A percentile compares a stretch with the other conserved stretches of the same genome.
phyloP scores from a whole-genome alignment of 2,329 filamentous ascomycete species.

The Rhynchosporium agropyri region DNA sequence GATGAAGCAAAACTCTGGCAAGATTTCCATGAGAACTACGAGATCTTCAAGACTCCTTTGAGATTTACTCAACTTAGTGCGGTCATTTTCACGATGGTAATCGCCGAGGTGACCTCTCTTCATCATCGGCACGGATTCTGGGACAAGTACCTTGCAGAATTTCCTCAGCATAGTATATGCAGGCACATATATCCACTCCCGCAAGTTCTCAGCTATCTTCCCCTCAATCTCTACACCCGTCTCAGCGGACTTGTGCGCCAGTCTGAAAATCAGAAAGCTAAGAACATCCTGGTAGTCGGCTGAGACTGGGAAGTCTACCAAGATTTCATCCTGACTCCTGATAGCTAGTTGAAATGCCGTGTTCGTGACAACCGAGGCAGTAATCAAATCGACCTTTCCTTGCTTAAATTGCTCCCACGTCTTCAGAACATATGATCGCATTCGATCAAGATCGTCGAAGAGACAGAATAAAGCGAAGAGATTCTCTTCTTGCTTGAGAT shows the following conservation, averaged over 20 bases:
- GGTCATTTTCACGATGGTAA: constrained; percentile 19
- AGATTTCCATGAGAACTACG: constrained; percentile 16
- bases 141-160: constrained; percentile 15
- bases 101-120: constrained; percentile 20
- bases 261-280: background rate
- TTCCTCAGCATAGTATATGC: constrained; percentile 12
- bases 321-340: constrained; percentile 15
- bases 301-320: background rate
- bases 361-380: constrained; percentile 21
- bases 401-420: constrained; percentile 18
- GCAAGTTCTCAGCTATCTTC: background rate
- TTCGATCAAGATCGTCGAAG: constrained; percentile 17
- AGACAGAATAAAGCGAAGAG: constrained; percentile 23
- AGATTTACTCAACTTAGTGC: background rate
- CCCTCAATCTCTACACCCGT: background rate
- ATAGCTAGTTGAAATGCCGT: constrained; percentile 24
- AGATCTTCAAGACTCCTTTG: constrained; percentile 5
- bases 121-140: background rate
- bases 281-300: constrained; percentile 5
- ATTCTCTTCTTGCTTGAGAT: constrained; percentile 19
- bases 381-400: constrained; percentile 21
- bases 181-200: constrained; percentile 10
- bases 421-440: constrained; percentile 16
- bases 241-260: background rate
- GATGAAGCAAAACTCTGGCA: constrained; percentile 22